Conservation (phyloP, 1,284 basidiomycete genomes). For the Coriolopsis trogii region DNA sequence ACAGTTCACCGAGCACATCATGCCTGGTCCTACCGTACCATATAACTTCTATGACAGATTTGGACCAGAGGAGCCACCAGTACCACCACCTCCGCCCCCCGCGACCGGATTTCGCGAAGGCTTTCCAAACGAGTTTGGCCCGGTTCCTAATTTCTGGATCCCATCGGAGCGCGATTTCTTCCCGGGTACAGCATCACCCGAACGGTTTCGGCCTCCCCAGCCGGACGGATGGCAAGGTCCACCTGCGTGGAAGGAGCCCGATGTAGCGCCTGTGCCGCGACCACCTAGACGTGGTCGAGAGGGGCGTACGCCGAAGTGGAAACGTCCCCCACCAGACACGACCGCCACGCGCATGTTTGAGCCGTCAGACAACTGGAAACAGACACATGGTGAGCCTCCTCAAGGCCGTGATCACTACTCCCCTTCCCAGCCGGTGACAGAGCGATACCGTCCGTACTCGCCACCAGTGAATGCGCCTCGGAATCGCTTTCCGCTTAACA, state of each 20-base stretch:
- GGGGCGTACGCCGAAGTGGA: constrained; percentile 26
- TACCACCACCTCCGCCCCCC: constrained; percentile 7
- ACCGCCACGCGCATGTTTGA: constrained; percentile 65
- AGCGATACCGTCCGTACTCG: constrained; percentile 29
- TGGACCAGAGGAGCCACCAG: constrained; percentile 39
- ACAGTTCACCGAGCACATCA: constrained; percentile 17
- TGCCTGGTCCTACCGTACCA: constrained; percentile 47
- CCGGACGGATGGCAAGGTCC: constrained; percentile 37
- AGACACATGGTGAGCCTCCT: constrained; percentile 42
- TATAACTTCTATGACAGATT: constrained; percentile 53
- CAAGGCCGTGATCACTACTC: constrained; percentile 20
- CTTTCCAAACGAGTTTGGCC: constrained; percentile 44
- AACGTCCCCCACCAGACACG: constrained; percentile 41
- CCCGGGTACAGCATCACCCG: constrained; percentile 54
- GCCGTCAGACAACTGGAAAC: constrained; percentile 72
- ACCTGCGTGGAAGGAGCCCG: constrained; percentile 22
- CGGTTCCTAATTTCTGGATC: constrained; percentile 39
- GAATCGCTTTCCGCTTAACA: constrained; percentile 25
- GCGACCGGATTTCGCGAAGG: constrained; percentile 43
- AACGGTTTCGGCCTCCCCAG: constrained; percentile 44
- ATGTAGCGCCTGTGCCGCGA: constrained; percentile 35
- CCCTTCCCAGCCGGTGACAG: constrained; percentile 19
- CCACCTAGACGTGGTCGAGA: constrained; percentile 32
- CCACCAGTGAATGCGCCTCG: constrained; percentile 13
- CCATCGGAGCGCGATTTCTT: constrained; percentile 38